Evolutionary conservation across 2,329 filamentous ascomycete species (phyloP).

Genomic region (Xylaria sp.): DNA sequence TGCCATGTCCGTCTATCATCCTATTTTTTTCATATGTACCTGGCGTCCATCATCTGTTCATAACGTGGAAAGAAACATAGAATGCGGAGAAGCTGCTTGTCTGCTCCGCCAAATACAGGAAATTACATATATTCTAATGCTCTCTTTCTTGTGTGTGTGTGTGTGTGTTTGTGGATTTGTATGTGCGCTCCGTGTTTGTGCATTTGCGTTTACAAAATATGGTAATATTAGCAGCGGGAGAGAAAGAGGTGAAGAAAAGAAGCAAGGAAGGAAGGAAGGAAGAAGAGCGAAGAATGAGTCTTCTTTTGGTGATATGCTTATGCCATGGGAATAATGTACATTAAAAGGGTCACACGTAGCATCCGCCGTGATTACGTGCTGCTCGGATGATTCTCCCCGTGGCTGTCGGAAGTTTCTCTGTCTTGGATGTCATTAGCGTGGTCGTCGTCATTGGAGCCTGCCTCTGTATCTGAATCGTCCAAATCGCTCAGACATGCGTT

Average conservation of each 20-base stretch:
- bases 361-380: neutral
- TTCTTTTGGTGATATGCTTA: neutral
- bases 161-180: too few relatives aligned
- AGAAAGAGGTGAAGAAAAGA: neutral
- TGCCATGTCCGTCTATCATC: neutral
- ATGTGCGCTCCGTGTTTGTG: neutral
- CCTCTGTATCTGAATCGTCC: neutral
- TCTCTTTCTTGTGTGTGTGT: neutral
- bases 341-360: neutral
- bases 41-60: neutral
- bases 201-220: neutral
- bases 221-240: neutral
- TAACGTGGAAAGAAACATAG: neutral
- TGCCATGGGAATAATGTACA: neutral
- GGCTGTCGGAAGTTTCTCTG: neutral
- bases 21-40: constrained; percentile 8
- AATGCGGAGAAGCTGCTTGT: too few relatives aligned
- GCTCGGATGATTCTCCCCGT: neutral
- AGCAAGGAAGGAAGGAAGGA: neutral
- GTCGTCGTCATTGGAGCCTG: neutral
- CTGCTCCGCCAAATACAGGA: neutral
- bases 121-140: neutral
- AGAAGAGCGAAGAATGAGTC: neutral
- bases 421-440: neutral
- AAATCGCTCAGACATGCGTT: constrained; percentile 7